Evolutionary conservation across 2,329 filamentous ascomycete genomes (phyloP).

Genomic region (Trichothecium sympodiale): DNA sequence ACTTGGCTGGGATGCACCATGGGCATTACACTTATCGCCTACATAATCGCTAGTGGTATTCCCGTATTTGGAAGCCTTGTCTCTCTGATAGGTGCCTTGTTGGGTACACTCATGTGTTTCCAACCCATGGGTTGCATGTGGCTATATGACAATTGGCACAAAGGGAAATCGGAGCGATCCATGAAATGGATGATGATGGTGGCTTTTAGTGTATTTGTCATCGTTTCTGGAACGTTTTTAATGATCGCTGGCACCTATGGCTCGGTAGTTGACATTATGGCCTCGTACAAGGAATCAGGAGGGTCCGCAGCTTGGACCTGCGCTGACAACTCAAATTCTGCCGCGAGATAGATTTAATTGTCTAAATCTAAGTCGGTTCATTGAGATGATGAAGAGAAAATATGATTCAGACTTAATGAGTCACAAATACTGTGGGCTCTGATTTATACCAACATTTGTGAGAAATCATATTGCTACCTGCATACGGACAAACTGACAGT

Average conservation of each 20-base stretch:
- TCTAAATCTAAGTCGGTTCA: too few relatives aligned
- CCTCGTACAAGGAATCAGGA: constrained; percentile 20
- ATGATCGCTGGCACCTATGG: constrained; percentile 34
- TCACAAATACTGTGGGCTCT: too few relatives aligned
- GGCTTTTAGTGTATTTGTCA: constrained; percentile 10
- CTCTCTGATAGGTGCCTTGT: constrained; percentile 14
- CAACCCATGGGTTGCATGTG: constrained; percentile 25
- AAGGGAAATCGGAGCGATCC: neutral
- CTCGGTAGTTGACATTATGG: constrained; percentile 21
- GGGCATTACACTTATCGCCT: constrained; percentile 12
- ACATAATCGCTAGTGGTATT: constrained; percentile 16
- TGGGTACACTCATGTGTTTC: constrained; percentile 15
- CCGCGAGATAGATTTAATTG: too few relatives aligned
- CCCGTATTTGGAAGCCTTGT: constrained; percentile 17
- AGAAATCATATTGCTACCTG: too few relatives aligned
- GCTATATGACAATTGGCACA: constrained; percentile 28
- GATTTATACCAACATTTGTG: too few relatives aligned
- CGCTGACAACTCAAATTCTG: constrained; percentile 29
- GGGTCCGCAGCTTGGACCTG: constrained; percentile 29
- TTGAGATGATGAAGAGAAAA: too few relatives aligned
- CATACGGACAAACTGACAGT: too few relatives aligned
- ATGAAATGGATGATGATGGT: neutral
- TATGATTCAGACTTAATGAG: too few relatives aligned
- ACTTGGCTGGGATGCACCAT: constrained; percentile 19
- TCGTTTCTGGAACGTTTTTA: constrained; percentile 19